Base-by-base conservation (phyloP, 108 stramenopile genomes). In the Cylindrotheca fusiformis region DNA sequence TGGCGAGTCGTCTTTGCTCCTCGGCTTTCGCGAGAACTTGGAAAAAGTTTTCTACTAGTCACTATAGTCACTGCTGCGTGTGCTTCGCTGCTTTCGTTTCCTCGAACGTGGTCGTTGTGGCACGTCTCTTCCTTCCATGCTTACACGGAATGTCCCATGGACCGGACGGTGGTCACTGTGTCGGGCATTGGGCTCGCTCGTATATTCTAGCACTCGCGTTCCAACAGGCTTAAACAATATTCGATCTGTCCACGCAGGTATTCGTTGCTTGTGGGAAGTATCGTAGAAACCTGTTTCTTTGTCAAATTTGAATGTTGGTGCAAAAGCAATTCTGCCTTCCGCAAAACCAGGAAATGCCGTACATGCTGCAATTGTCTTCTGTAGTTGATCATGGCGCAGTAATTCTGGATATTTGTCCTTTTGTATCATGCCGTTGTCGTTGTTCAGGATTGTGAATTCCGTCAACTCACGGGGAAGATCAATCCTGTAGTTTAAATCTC, bases 251-350 rank as follows among this genome's bases (percentile, higher is more conserved):
- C 87, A 95, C 24, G 90, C 90, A 8, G 94, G 94, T 18, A 95
- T 84, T 33, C 94, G 77, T 58, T 84, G 87, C 57, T 95, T 95
- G 72, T 85, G 83, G 21, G 90, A 91, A 30, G 88, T 88, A 52
- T 95, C 94, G 58, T 90, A 95, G 1, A 65, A 60, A 23, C 60
- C 52, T 21, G 87, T 78, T 14, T 78, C 88, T 60, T 87, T 94
- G 75, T 95, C 94, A 62, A 88, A 91, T 57, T 95, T 95, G 68
- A 89, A 95, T 6, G 94, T 95, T 12, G 88, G 90, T 33, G 80
- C 76, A 61, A 95, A 95, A 28, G 71, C 62, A 23, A 95, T 79
- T 44, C 78, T 77, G 0, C 90, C 93, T 69, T 95, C 94, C 6
- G 60, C 71, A 56, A 95, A 85, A 6, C 79, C 74, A 17, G 80